Base-by-base conservation (phyloP, 345 rosid species). In the Excoecaria agallocha region DNA sequence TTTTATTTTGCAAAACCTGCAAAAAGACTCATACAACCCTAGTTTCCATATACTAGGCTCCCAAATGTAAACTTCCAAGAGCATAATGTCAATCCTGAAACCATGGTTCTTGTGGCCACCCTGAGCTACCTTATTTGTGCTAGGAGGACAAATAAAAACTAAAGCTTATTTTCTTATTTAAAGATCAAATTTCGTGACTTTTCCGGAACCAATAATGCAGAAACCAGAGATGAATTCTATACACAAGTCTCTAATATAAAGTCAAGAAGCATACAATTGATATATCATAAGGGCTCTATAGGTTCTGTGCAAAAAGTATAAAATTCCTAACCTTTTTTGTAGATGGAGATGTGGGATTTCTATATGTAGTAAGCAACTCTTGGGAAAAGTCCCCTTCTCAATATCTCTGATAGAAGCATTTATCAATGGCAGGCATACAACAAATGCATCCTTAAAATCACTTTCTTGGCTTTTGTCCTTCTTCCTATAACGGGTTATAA, bases 371-470 rank as follows among this genome's bases (percentile, higher is more conserved):
- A 83, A 87, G 76, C 98, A 95, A 46, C 84, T 83, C 85, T 84
- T 82, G 20, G 97, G 97, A 76, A 91, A 96, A 72, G 57, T 68
- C 55, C 93, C 99, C 79, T 85, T 91, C 78, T 85, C 90, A 30
- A 91, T 88, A 81, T 96, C 99, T 86, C 89, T 86, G 64, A 91
- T 80, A 64, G 92, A 86, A 62, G 97, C 91, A 59, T 82, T 87
- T 71, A 96, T 87, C 80, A 96, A 62, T 51, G 98, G 98, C 73
- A 93, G 86, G 81, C 98, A 93, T 64, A 88, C 86, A 77, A 86
- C 59, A 67, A 82, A 97, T 50, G 99, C 97, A 73, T 91, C 98
- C 88, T 90, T 93, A 78, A 89, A 93, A 84, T 96, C 90, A 82
- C 86, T 88, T 68, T 89, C 99, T 78, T 91, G 80, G 86, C 97